These are phyloP conservation scores for Suillus lakei DNA, from an alignment of 768 basidiomycete species.

Conservation along the genomic window DNA sequence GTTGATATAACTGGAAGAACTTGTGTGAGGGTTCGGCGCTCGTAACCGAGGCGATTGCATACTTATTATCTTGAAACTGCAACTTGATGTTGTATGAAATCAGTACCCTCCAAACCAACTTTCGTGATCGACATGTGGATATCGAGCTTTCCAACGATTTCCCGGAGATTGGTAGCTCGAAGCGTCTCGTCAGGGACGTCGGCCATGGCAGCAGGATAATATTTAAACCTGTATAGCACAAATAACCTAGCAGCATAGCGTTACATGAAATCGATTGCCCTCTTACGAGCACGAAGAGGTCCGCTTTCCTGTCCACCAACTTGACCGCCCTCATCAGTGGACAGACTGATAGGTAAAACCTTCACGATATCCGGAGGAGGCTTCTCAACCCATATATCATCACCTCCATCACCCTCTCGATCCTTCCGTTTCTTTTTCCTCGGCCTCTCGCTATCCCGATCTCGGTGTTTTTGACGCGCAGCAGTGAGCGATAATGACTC, in stretches of 20 bases:
- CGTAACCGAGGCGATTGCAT: too few relatives aligned
- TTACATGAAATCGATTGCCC: conserved; percentile 80
- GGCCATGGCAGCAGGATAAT: too few relatives aligned
- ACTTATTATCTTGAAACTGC: too few relatives aligned
- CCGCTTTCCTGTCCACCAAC: conserved; percentile 26
- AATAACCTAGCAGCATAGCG: neutral
- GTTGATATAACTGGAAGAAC: too few relatives aligned
- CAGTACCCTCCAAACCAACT: too few relatives aligned
- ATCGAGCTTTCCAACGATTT: too few relatives aligned
- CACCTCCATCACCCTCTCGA: conserved; percentile 46
- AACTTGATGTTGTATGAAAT: too few relatives aligned
- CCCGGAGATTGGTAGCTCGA: too few relatives aligned
- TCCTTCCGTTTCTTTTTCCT: conserved; percentile 52
- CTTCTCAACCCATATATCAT: conserved; percentile 75
- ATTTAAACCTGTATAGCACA: neutral
- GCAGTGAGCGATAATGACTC: conserved; percentile 37
- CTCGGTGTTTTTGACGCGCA: conserved; percentile 37
- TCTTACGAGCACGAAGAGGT: conserved; percentile 55
- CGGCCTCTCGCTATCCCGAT: conserved; percentile 37
- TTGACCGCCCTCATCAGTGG: conserved; percentile 15
- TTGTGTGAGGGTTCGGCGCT: too few relatives aligned
- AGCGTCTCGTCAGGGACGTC: too few relatives aligned
- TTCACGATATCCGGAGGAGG: conserved; percentile 56
- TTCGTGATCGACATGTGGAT: too few relatives aligned
- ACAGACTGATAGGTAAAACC: conserved; percentile 28